A percentile compares a stretch with the other conserved stretches of the same genome.
These are phyloP conservation scores for Diplodia corticola DNA, from an alignment of 2,329 filamentous ascomycete genomes.

Conservation along the genomic window DNA sequence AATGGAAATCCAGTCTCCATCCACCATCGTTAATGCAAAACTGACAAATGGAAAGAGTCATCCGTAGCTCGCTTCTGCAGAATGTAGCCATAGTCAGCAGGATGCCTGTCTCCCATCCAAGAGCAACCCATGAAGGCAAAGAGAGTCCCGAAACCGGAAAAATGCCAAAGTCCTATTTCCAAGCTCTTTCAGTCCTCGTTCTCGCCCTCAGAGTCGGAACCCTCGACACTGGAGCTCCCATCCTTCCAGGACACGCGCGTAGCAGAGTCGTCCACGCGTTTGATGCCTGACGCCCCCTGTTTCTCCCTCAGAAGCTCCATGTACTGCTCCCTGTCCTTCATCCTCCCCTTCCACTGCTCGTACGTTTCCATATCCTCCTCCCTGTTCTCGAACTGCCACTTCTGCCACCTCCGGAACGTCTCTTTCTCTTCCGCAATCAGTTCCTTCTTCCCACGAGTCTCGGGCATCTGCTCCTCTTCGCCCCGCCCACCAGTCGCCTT, in stretches of 20 bases:
- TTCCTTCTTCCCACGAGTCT: background rate
- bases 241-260: no score
- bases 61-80: no score
- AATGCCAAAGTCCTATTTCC: no score
- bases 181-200: no score
- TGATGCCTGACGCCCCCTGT: no score
- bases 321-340: background rate
- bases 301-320: background rate
- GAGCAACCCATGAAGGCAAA: no score
- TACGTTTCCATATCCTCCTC: background rate
- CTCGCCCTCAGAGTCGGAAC: no score
- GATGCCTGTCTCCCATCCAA: background rate
- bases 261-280: no score
- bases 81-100: background rate
- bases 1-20: background rate
- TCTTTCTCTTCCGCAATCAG: background rate
- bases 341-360: background rate
- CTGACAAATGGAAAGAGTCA: background rate
- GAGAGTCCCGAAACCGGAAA: no score
- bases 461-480: background rate
- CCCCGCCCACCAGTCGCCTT: background rate
- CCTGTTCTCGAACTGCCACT: background rate
- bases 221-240: no score
- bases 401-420: background rate
- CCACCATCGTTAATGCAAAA: background rate